Conservation (phyloP, 106 monocot species). For the Alisma plantagoaquatica region DNA sequence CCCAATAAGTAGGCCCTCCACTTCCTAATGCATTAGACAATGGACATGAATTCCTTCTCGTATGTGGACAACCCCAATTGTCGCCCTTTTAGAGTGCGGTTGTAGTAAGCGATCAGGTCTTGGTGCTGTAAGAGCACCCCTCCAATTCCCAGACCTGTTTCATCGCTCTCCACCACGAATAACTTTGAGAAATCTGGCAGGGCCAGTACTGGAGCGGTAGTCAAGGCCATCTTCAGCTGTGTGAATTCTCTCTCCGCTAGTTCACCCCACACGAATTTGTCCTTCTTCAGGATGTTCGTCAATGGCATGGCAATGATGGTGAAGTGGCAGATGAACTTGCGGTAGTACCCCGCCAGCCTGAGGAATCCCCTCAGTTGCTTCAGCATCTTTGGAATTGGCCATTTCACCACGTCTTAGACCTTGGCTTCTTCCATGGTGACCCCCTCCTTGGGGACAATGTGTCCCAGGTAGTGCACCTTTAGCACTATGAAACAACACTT, state of each 20-base stretch:
- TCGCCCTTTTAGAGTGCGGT: not conserved
- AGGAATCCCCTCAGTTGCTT: too few species aligned
- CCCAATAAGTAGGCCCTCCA: not conserved
- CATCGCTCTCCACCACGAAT: not conserved
- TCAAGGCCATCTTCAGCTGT: not conserved
- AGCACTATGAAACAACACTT: too few species aligned
- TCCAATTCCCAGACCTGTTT: not conserved
- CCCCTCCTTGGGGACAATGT: not conserved
- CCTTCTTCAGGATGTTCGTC: not conserved
- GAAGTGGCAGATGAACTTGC: too few species aligned
- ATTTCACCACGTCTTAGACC: not conserved
- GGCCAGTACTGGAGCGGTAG: not conserved
- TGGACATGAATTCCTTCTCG: not conserved
- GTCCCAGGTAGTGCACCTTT: not conserved
- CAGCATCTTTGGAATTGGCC: too few species aligned
- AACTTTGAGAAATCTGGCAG: not conserved
- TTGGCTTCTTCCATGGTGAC: not conserved
- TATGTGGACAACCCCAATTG: conserved; percentile 1
- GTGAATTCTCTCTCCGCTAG: not conserved
- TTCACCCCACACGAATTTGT: not conserved
- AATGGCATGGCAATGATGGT: not conserved
- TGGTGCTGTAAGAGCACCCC: not conserved
- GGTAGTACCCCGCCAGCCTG: too few species aligned
- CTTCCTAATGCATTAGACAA: not conserved
- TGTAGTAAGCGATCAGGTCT: not conserved